Conservation (phyloP, 805 yeast genomes). For the Wickerhamiella sorbophila region DNA sequence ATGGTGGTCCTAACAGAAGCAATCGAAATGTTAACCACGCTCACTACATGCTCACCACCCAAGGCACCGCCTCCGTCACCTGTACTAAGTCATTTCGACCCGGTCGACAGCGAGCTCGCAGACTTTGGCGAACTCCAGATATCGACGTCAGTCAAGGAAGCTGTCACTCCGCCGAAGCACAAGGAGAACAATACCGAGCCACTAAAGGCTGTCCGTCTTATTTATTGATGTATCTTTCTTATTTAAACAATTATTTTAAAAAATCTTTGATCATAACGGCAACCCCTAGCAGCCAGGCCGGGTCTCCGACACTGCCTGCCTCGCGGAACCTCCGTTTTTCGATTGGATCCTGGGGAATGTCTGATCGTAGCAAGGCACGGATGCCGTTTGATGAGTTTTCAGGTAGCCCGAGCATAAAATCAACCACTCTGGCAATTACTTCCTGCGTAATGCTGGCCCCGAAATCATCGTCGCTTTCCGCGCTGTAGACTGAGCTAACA, state of each 20-base stretch:
- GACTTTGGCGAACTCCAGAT: too few relatives aligned
- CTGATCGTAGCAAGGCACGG: constrained; percentile 4
- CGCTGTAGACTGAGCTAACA: background rate
- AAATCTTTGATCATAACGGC: background rate
- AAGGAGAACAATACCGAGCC: too few relatives aligned
- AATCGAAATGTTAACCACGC: too few relatives aligned
- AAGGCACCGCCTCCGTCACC: too few relatives aligned
- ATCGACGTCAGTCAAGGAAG: too few relatives aligned
- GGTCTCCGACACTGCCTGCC: constrained; percentile 6
- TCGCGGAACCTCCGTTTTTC: constrained; percentile 8
- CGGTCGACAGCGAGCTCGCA: too few relatives aligned
- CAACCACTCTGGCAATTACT: constrained; percentile 5
- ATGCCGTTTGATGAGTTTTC: constrained; percentile 6
- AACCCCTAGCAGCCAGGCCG: constrained; percentile 9
- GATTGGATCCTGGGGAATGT: constrained; percentile 1
- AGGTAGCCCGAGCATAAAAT: constrained; percentile 10
- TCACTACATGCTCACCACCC: too few relatives aligned
- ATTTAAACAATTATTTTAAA: constrained; percentile 11
- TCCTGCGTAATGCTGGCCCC: constrained; percentile 4
- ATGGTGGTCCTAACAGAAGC: too few relatives aligned
- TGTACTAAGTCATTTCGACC: too few relatives aligned
- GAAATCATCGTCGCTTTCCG: constrained; percentile 3
- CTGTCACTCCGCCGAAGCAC: too few relatives aligned
- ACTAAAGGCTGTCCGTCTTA: too few relatives aligned
- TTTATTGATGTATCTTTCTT: too few relatives aligned